Conservation (phyloP, 1,284 basidiomycete genomes). For the Sanghuangporus baumii region DNA sequence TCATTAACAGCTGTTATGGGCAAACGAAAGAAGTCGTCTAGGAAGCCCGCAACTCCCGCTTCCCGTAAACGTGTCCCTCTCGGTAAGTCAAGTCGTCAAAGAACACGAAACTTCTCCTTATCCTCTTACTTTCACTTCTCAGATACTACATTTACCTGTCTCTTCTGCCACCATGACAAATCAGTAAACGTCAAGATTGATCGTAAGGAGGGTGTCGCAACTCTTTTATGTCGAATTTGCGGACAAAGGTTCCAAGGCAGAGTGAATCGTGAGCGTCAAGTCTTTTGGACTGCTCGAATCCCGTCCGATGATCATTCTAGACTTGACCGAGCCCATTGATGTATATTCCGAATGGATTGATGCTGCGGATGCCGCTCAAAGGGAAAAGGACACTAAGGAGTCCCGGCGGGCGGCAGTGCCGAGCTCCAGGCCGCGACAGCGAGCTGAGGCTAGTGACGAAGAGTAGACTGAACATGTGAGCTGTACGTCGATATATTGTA, state of each 20-base stretch:
- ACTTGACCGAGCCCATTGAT: conserved; percentile 84
- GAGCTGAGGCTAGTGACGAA: conserved; percentile 23
- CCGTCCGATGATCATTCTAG: conserved; percentile 31
- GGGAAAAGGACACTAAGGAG: conserved; percentile 10
- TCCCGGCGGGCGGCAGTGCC: background rate
- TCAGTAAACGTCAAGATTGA: conserved; percentile 84
- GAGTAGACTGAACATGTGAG: conserved; percentile 9
- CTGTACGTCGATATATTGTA: background rate
- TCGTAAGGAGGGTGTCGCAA: conserved; percentile 75
- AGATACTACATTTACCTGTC: conserved; percentile 77
- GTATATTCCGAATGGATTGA: conserved; percentile 93
- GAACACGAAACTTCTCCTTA: background rate
- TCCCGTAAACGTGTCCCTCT: conserved; percentile 60
- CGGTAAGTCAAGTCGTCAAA: conserved; percentile 41
- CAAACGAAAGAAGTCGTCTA: conserved; percentile 82
- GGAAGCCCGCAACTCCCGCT: conserved; percentile 54
- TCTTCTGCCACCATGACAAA: conserved; percentile 91
- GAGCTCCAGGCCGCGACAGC: conserved; percentile 17
- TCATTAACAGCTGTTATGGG: conserved; percentile 46
- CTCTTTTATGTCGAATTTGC: conserved; percentile 73
- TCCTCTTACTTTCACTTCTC: conserved; percentile 16
- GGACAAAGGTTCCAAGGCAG: conserved; percentile 80
- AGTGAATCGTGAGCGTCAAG: conserved; percentile 64
- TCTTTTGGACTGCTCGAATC: conserved; percentile 12
- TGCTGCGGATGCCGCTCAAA: conserved; percentile 79